Base-by-base conservation (phyloP, 371 early-diverging fungal species). In the Phascolomyces articulosus region DNA sequence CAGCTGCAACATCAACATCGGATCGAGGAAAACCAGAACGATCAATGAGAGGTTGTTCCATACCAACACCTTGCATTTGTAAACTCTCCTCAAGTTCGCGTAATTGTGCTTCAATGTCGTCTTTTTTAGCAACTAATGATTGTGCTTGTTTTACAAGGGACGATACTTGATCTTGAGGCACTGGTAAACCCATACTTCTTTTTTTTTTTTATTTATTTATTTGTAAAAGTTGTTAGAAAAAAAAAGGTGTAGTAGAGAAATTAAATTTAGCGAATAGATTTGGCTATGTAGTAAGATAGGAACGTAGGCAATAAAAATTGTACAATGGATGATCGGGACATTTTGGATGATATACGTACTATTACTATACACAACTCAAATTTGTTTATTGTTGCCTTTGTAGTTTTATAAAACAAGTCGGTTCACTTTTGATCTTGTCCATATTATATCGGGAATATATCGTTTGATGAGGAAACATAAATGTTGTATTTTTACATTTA, bases 1-100 rank as follows among this genome's bases (percentile, higher is more conserved):
- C 85, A 1, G 89, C 78, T 28, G 87, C 90, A 0, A 97, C 84
- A 69, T 97, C 97, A 16, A 97, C 73, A 75, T 96, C 96, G 16
- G 90, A 76, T 26, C 95, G 85, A 6, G 97, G 97, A 68, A 92
- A 97, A 0, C 96, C 96, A 11, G 82, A 72, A 3, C 65, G 40
- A 70, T 95, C 96, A 2, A 95, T 82, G 29, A 97, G 83, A 4
- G 89, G 79, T 21, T 88, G 89, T 4, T 81, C 77, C 87, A 93
- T 89, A 48, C 87, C 87, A 3, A 92, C 87, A 48, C 88, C 87
- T 64, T 93, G 90, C 75, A 73, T 68, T 11, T 64, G 63, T 11
- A 91, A 77, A 13, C 82, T 73, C 7, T 74, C 74, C 53, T 90
- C 85, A 2, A 85, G 68, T 18, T 80, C 79, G 21, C 71, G 63